phyloP scores from a whole-genome alignment of 495 filamentous ascomycete species.

The Neurospora sp. region DNA sequence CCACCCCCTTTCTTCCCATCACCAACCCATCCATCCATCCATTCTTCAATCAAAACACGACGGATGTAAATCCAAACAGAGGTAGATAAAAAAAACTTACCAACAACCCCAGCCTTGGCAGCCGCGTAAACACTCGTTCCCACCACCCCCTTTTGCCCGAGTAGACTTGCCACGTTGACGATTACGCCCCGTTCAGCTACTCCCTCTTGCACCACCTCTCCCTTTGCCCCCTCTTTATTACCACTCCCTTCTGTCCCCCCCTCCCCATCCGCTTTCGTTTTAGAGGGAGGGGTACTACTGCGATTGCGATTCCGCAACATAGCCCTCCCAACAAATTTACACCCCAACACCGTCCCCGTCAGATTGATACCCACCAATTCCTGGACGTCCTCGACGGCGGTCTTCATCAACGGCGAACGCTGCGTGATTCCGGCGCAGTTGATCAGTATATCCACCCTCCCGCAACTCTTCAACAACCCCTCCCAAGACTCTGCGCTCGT shows the following conservation, averaged over 20 bases:
- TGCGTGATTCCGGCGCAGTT: conserved; percentile 68
- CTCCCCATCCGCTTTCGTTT: too few species aligned
- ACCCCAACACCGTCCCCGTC: conserved; percentile 56
- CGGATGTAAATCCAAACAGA: background rate
- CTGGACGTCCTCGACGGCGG: conserved; percentile 30
- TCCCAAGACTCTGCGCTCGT: background rate
- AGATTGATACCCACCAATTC: conserved; percentile 58
- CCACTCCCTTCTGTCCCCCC: too few species aligned
- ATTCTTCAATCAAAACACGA: background rate
- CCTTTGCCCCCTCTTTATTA: too few species aligned
- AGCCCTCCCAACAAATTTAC: conserved; percentile 41
- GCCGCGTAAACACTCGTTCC: conserved; percentile 69
- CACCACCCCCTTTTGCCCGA: conserved; percentile 50
- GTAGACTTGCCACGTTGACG: conserved; percentile 68
- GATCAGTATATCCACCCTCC: conserved; percentile 53
- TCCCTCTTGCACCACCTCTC: background rate
- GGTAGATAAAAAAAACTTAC: conserved; percentile 17
- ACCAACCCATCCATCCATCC: background rate
- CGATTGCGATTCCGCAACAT: conserved; percentile 35
- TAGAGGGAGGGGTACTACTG: too few species aligned
- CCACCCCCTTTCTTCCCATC: background rate
- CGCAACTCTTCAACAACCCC: background rate
- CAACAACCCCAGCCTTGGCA: conserved; percentile 68
- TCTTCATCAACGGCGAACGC: conserved; percentile 43
- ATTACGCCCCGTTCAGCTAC: conserved; percentile 38